Conservation (phyloP, 73 alveolate species). For the Halteria grandinella region DNA sequence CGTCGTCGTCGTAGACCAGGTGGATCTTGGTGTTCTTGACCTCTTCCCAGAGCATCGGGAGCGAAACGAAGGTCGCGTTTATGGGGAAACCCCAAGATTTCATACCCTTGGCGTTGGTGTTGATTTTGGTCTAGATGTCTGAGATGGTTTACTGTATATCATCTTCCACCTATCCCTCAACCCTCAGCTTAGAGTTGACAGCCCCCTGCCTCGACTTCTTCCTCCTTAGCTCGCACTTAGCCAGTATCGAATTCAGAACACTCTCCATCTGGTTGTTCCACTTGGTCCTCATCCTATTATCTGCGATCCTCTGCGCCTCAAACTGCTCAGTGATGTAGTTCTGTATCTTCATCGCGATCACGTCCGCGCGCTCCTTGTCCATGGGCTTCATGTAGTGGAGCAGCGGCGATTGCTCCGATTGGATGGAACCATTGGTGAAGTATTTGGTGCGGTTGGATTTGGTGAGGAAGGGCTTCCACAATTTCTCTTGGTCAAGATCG, state of each 20-base stretch:
- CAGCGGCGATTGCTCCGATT: conserved; percentile 80
- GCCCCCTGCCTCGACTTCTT: conserved; percentile 44
- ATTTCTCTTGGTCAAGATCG: conserved; percentile 79
- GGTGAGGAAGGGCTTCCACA: conserved; percentile 94
- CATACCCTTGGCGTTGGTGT: conserved; percentile 62
- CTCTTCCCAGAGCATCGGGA: conserved; percentile 94
- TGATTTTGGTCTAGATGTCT: conserved; percentile 4
- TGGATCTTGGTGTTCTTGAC: conserved; percentile 94
- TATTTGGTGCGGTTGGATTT: conserved; percentile 67
- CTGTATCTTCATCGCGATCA: conserved; percentile 39
- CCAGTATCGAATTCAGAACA: conserved; percentile 18
- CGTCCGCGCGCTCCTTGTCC: conserved; percentile 72
- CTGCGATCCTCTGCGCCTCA: conserved; percentile 38
- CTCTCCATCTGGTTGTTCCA: conserved; percentile 55
- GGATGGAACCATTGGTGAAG: conserved; percentile 73
- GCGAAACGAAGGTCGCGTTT: conserved; percentile 80
- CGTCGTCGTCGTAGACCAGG: conserved; percentile 86
- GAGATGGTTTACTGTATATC: neutral
- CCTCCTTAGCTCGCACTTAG: conserved; percentile 16
- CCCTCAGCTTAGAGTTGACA: conserved; percentile 10
- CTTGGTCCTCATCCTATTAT: conserved; percentile 51
- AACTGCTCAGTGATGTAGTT: conserved; percentile 51
- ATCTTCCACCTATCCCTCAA: conserved; percentile 12
- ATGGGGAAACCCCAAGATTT: conserved; percentile 93
- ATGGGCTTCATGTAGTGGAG: conserved; percentile 66